Evolutionary conservation across 176 grass and related monocot genomes (phyloP), one percentile per base, ranked within the genome.

Genomic region (Triticum turgidum): DNA sequence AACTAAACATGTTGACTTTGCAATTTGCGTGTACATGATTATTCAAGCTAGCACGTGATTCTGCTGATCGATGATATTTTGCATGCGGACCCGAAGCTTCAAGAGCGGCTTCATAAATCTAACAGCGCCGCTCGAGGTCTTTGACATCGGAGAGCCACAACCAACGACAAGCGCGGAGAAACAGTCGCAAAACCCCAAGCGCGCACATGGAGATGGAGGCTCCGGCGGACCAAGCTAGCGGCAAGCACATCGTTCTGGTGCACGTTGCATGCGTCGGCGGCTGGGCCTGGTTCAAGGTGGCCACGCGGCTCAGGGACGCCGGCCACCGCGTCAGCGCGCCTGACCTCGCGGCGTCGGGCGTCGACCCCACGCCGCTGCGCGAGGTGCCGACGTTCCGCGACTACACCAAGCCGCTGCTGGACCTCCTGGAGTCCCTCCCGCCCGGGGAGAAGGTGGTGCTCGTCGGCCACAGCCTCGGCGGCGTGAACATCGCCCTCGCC

Each of bases 281-380:
- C 63, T 98, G 96, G 96, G 78, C 83, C 34, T 98, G 91, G 90
- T 91, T 95, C 93, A 98, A 98, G 86, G 88, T 94, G 61, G 78
- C 86, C 11, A 18, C 90, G 4, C 45, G 41, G 61, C 93, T 98
- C 21, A 70, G 83, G n/a, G 84, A 86, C 5, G 89, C 89, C 12
- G 91, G 96, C 6, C 86, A 92, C 47, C 91, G 37, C 65, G 91
- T 98, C 29, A 95, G 74, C 18, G 56, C 80, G 54, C 91, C 78
- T n/a, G 93, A 98, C 84, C 84, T 98, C 70, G 91, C 86, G 18
- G 89, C 93, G 13, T 94, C 90, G 10, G 96, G 96, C 86, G 65
- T 85, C 35, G 90, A 98, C 81, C 73, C 77, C 33, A 52, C 86
- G 63, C 89, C 77, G 71, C 63, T 95, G 72, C 33, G 82, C 5